A percentile compares a stretch with the other conserved stretches of the same genome.
Evolutionary conservation across 176 grass and related monocot species (phyloP).

Genomic region (Triticum turgidum): DNA sequence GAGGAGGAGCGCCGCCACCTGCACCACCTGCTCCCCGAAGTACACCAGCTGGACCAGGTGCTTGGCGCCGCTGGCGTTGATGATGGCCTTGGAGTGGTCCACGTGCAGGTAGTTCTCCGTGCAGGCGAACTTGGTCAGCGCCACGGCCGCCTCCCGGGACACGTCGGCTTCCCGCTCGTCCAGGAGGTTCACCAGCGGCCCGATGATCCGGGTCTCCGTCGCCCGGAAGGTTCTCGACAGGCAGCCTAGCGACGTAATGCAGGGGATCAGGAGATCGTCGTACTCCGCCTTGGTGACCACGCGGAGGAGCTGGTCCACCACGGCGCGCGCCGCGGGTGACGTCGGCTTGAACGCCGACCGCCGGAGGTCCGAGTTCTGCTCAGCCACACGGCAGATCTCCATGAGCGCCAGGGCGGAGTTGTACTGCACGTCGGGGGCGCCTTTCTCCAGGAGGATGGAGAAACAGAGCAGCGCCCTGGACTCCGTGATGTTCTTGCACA

Average conservation of each 20-base stretch:
- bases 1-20: conserved; percentile 59
- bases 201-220: conserved; percentile 78
- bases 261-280: conserved; percentile 75
- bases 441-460: conserved; percentile 69
- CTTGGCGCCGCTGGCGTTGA: conserved; percentile 65
- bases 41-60: conserved; percentile 92
- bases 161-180: conserved; percentile 71
- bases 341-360: conserved; percentile 87
- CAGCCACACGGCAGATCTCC: conserved; percentile 81
- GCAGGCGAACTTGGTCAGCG: conserved; percentile 75
- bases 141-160: conserved; percentile 42
- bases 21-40: conserved; percentile 68
- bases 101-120: conserved; percentile 82
- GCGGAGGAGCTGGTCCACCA: conserved; percentile 81
- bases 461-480: conserved; percentile 85
- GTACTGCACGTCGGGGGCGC: conserved; percentile 55
- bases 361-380: conserved; percentile 68
- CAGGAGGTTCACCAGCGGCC: conserved; percentile 69
- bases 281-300: conserved; percentile 78
- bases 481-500: conserved; percentile 96
- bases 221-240: conserved; percentile 86
- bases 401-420: conserved; percentile 79
- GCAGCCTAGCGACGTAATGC: conserved; percentile 72
- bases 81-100: conserved; percentile 83
- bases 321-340: conserved; percentile 65